A percentile compares a stretch with the other conserved stretches of the same genome.
phyloP scores from a whole-genome alignment of 2,329 filamentous ascomycete genomes.

The Rhynchosporium graminicola region DNA sequence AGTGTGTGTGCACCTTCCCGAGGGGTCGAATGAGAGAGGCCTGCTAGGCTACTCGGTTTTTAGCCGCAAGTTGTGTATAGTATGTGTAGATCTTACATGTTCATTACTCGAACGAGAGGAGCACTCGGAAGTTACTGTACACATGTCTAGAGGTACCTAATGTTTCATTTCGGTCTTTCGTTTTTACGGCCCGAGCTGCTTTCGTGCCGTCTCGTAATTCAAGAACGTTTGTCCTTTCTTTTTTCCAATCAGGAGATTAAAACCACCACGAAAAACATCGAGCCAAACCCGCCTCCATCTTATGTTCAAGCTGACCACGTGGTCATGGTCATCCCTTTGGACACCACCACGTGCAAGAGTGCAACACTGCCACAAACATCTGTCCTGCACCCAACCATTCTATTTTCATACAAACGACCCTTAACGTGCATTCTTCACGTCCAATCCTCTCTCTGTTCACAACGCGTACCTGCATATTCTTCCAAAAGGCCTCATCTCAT shows the following conservation, averaged over 20 bases:
- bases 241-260: too few relatives aligned
- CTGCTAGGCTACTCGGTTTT: not conserved
- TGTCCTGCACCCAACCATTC: not conserved
- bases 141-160: too few relatives aligned
- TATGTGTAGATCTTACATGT: not conserved
- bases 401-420: not conserved
- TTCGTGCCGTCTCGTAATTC: not conserved
- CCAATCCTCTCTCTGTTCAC: slow-evolving; percentile 4
- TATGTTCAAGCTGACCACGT: slow-evolving; percentile 7
- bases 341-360: slow-evolving; percentile 2
- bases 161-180: too few relatives aligned
- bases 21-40: slow-evolving; percentile 2
- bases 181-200: not conserved
- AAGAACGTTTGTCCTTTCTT: too few relatives aligned
- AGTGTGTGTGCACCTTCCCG: not conserved
- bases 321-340: slow-evolving; percentile 1
- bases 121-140: not conserved
- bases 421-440: not conserved
- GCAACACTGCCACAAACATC: not conserved
- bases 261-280: not conserved
- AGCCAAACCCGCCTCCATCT: not conserved
- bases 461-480: slow-evolving; percentile 16
- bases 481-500: not conserved
- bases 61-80: not conserved
- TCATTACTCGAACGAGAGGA: too few relatives aligned